phyloP scores from a whole-genome alignment of 1,139 yeast species.

The Magnusiomyces tetraspermus region DNA sequence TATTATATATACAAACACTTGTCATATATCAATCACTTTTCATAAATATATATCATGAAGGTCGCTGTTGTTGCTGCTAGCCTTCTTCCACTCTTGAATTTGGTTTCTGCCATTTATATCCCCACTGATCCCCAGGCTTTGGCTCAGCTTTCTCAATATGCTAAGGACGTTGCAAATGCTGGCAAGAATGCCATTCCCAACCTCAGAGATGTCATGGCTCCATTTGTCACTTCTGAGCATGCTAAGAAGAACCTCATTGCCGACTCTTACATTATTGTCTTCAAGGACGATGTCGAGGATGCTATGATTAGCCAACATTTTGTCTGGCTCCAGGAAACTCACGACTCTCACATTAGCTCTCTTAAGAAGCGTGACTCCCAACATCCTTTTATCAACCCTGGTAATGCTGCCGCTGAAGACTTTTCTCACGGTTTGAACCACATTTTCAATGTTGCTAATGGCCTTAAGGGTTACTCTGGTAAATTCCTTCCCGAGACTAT shows the following conservation, averaged over 20 bases:
- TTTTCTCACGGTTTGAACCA: conserved; percentile 48
- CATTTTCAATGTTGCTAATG: conserved; percentile 48
- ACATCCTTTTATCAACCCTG: conserved; percentile 37
- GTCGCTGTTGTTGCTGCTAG: conserved; percentile 29
- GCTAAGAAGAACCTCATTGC: conserved; percentile 12
- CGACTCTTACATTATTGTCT: conserved; percentile 15
- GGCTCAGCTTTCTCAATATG: conserved; percentile 4
- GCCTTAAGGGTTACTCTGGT: conserved; percentile 43
- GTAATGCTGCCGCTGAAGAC: conserved; percentile 12
- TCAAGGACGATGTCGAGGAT: conserved; percentile 15
- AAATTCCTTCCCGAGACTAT: conserved; percentile 63
- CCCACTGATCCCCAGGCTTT: conserved; percentile 32
- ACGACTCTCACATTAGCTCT: conserved; percentile 5
- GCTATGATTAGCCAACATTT: conserved; percentile 10
- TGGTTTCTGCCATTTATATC: conserved; percentile 55
- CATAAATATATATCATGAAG: conserved; percentile 25
- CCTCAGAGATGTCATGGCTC: conserved; percentile 7
- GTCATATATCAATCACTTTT: background rate
- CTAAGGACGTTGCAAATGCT: background rate
- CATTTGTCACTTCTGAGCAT: conserved; percentile 12
- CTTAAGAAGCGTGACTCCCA: conserved; percentile 15
- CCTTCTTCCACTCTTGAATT: conserved; percentile 45
- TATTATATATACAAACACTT: background rate
- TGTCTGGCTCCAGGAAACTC: conserved; percentile 14
- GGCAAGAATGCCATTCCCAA: background rate